Evolutionary conservation across 1,284 basidiomycete species (phyloP), one percentile per base, ranked within the genome.

Genomic region (Xerocomus amazonicus): DNA sequence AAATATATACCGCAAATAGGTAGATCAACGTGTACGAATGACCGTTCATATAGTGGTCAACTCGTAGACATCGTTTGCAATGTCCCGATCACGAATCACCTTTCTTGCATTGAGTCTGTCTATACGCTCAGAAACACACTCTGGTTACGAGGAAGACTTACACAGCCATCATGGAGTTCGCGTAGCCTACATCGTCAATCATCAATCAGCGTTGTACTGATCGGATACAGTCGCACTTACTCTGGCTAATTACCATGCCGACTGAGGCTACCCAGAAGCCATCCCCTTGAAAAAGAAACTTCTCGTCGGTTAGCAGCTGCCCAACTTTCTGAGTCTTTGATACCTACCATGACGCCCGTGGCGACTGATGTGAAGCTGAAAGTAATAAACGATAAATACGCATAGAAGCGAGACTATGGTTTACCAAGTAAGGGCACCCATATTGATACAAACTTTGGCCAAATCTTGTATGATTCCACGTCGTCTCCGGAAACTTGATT

Each of bases 381-480:
- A 10, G 6, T 37, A 16, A n/a, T 5, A 9, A 12, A 29, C 12
- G 27, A 14, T 7, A 4, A 6, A 23, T 31, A 26, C 14, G 6
- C 13, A 9, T 6, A 10, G 9, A 23, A 33, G 23, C 0, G 14
- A 10, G 14, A 4, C 3, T 4, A 1, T 2, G 6, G n/a, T 44
- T 40, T 29, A 59, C 56, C 53, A 59, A 13, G 53, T 57, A 14
- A 56, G 47, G 4, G 28, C 33, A 14, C 56, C 54, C 29, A 44
- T 57, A 17, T 53, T 53, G 10, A 59, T 50, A 13, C 38, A 57
- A 9, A 57, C 26, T 3, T 56, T 12, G 2, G 56, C 56, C 36
- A 59, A 7, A 33, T 59, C 56, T 28, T 42, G 54, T n/a, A 57
- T 48, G 5, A 35, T 17, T 4, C 27, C 54, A 6, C 50, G 47